Evolutionary conservation across 2,329 filamentous ascomycete species (phyloP).

Genomic region (Didymosphaeria variabile): DNA sequence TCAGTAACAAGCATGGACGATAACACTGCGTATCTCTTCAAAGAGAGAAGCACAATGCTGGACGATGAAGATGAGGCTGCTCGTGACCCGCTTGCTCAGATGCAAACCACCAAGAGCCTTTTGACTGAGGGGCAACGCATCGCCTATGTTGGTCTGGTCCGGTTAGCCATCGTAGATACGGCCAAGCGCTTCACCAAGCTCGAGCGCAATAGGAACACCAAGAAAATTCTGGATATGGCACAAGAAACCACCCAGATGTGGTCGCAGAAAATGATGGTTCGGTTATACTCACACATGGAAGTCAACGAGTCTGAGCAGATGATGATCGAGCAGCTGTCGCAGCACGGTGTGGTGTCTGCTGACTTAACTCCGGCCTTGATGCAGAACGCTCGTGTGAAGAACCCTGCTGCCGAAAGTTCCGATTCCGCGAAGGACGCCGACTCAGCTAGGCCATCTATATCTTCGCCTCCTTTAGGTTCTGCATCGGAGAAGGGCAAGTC

Average conservation of each 20-base stretch:
- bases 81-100: slow-evolving; percentile 83
- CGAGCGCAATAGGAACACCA: slow-evolving; percentile 70
- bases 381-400: slow-evolving; percentile 91
- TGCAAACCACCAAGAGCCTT: slow-evolving; percentile 95
- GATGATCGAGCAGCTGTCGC: slow-evolving; percentile 97
- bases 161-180: slow-evolving; percentile 83
- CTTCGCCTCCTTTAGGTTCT: slow-evolving; percentile 40
- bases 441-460: slow-evolving; percentile 46
- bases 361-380: slow-evolving; percentile 89
- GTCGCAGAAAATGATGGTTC: slow-evolving; percentile 98
- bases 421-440: slow-evolving; percentile 20
- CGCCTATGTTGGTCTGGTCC: slow-evolving; percentile 91
- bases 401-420: slow-evolving; percentile 75
- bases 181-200: slow-evolving; percentile 71
- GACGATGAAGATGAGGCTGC: slow-evolving; percentile 77
- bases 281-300: slow-evolving; percentile 95
- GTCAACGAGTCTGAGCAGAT: slow-evolving; percentile 90
- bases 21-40: slow-evolving; percentile 95
- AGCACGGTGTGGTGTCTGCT: slow-evolving; percentile 85
- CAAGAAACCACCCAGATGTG: slow-evolving; percentile 90
- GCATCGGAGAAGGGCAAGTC: slow-evolving; percentile 34
- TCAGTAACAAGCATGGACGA: slow-evolving; percentile 97
- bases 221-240: slow-evolving; percentile 74
- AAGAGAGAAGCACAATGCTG: slow-evolving; percentile 70
- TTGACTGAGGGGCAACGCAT: slow-evolving; percentile 95